Base-by-base conservation (phyloP, 2,329 filamentous ascomycete species). In the Claviceps citrina region DNA sequence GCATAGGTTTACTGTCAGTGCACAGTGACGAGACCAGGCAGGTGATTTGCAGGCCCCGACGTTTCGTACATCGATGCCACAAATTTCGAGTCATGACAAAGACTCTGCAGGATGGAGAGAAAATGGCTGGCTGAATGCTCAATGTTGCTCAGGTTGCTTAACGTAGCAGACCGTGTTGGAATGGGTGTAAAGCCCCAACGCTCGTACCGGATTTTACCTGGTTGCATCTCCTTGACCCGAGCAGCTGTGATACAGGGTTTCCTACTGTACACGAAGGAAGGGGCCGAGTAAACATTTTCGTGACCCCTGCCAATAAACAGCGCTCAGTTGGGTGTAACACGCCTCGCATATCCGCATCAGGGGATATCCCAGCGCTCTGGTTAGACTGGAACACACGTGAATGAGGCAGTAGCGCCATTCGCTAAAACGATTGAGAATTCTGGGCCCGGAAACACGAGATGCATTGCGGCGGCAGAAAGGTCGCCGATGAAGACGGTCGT, bases 291-390 rank as follows among this genome's bases (percentile, higher is more conserved):
- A 18, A 27, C 28, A 15, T n/a, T 38, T 6, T n/a, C 22, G n/a
- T 3, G 9, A 1, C 16, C 30, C 30, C 20, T 32, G 30, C 18
- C 28, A 19, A 26, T 16, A 19, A 25, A 38, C 37, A 27, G 31
- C 31, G 12, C 20, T 27, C 25, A 30, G 38, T 36, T 24, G 26
- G 27, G 24, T 35, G 38, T 32, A 25, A 40, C 38, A 18, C 31
- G 32, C 38, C 24, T 39, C 18, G 22, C 31, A 39, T 27, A 28
- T 34, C 22, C 15, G 16, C 22, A 20, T 22, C 38, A n/a, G 28
- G 31, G 38, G 25, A 28, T 28, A 39, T 39, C 38, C 38, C 38
- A 10, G 38, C 16, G 31, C 38, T 39, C 31, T 28, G 30, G 31
- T 34, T 39, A 35, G 24, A 16, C 25, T 34, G 18, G 16, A 34